Base-by-base conservation (phyloP, 495 filamentous ascomycete species). In the Aspergillus nanangensis region DNA sequence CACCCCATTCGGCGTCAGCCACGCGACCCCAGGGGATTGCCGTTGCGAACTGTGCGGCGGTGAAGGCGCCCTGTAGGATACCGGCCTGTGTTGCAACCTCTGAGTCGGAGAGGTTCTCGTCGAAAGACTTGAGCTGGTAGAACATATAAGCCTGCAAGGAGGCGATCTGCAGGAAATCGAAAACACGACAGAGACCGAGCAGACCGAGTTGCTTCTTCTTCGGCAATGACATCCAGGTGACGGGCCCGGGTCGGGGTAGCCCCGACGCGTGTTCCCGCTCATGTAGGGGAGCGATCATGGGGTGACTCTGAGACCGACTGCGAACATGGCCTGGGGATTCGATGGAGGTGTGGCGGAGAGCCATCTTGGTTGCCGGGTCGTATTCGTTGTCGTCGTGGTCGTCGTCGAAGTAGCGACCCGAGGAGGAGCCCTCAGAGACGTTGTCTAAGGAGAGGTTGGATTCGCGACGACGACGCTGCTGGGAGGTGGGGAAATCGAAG, bases 11-110 rank as follows among this genome's bases (percentile, higher is more conserved):
- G 3, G 80, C 80, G 64, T 93, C 88, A 2, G 87, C 84, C 21
- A 85, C 66, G 1, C 84, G 76, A 4, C 88, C 88, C 88, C 88
- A 93, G 18, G 87, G 58, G 61, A 94, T 87, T n/a, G 86, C 87
- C 1, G 88, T 92, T 20, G 87, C 71, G 61, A 90, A 90, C 67
- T 95, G 88, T 5, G 87, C 85, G 5, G 83, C 85, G 0, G 87
- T 87, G 58, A 93, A 95, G 48, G 80, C 80, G 25, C 84, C 86
- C 50, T 87, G 83, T 33, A 95, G 71, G 23, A 92, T 75, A 38
- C 88, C 88, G 3, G 85, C 87, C 52, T 92, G 88, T 18, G 76
- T 78, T 7, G 88, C 80, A 47, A 93, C 88, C 29, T 78, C 76
- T 1, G 84, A 76, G 53, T 84, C 78, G 17, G 84, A 75, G 15